Conservation (phyloP, 2,329 filamentous ascomycete species). For the Sclerotinia glacialis region DNA sequence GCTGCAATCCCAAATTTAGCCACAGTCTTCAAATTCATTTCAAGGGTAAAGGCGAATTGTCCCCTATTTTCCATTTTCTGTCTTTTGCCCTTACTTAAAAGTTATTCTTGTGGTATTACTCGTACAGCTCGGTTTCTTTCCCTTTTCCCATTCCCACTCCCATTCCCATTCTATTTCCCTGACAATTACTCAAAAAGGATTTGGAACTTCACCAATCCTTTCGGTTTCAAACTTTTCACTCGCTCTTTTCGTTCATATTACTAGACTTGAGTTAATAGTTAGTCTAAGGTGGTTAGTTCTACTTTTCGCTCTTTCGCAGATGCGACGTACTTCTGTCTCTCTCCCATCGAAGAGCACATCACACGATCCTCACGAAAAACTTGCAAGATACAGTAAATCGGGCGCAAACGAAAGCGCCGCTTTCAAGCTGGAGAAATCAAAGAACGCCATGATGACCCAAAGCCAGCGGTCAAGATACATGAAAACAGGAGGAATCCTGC, state of each 20-base stretch:
- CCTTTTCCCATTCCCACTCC: neutral
- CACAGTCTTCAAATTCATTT: constrained; percentile 1
- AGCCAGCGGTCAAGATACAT: constrained; percentile 63
- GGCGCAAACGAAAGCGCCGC: constrained; percentile 42
- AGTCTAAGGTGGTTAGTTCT: constrained; percentile 20
- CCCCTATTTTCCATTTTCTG: constrained; percentile 26
- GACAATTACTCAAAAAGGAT: neutral
- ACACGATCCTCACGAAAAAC: constrained; percentile 64
- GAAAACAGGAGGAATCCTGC: constrained; percentile 61
- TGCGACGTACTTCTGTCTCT: constrained; percentile 65
- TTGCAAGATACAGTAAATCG: constrained; percentile 54
- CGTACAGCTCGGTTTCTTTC: neutral
- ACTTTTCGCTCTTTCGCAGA: constrained; percentile 40
- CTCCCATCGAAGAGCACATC: constrained; percentile 58
- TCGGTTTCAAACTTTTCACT: constrained; percentile 18
- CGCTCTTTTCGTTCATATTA: constrained; percentile 19
- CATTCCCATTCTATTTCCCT: neutral
- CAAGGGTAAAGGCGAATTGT: constrained; percentile 10
- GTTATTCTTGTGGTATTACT: neutral
- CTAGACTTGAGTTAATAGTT: constrained; percentile 1
- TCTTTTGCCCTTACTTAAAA: constrained; percentile 17
- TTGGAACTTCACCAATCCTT: constrained; percentile 16
- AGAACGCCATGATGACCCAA: constrained; percentile 59
- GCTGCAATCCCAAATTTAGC: neutral
- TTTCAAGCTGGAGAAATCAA: constrained; percentile 53